Conservation (phyloP, 208 protist species). For the Trichomonas vaginalis region DNA sequence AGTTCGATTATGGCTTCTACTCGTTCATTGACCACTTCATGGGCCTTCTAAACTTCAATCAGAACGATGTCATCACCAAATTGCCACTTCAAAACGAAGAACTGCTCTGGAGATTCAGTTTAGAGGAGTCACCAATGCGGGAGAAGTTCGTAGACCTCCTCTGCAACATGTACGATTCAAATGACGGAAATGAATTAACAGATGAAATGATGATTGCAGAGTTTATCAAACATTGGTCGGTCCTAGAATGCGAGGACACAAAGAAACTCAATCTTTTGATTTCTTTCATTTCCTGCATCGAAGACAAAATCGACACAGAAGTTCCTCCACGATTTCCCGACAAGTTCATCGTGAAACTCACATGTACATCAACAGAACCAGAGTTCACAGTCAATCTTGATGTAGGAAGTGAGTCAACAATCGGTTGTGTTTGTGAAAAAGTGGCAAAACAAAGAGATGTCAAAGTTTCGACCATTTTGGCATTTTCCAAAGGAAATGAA, state of each 20-base stretch:
- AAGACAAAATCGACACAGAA: not conserved
- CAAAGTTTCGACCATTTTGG: not conserved
- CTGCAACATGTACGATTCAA: not conserved
- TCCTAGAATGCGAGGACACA: not conserved
- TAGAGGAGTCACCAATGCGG: not conserved
- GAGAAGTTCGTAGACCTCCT: not conserved
- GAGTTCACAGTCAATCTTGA: not conserved
- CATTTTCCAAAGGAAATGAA: not conserved
- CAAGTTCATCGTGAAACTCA: not conserved
- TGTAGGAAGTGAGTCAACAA: not conserved
- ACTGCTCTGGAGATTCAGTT: not conserved
- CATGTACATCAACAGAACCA: not conserved
- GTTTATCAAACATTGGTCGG: not conserved
- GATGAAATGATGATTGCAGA: not conserved
- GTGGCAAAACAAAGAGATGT: not conserved
- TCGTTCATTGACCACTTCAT: not conserved
- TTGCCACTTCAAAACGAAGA: not conserved
- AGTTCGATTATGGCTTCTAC: not conserved
- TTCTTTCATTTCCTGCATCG: not conserved
- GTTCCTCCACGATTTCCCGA: not conserved
- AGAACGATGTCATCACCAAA: not conserved
- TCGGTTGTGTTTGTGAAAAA: not conserved
- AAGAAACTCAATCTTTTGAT: not conserved
- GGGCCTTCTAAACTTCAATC: not conserved
- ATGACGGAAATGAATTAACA: not conserved